phyloP scores from a whole-genome alignment of 441 rosid genomes.

The Dalechampia spathulata region DNA sequence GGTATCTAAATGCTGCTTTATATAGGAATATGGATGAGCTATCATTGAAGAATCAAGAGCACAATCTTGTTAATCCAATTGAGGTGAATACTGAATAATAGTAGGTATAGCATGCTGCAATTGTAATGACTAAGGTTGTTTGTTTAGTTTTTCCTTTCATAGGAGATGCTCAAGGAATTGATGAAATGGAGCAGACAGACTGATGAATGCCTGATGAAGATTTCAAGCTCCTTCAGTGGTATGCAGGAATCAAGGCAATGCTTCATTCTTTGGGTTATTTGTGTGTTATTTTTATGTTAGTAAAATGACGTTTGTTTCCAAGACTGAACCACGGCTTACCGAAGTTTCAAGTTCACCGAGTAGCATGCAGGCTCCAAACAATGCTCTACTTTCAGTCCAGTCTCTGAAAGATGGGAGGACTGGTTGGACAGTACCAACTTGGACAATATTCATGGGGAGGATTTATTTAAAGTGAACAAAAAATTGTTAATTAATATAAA shows the following conservation, averaged over 20 bases:
- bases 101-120: background rate
- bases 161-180: constrained; percentile 54
- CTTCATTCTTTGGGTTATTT: background rate
- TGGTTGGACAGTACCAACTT: constrained; percentile 60
- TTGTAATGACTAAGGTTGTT: constrained; percentile 1
- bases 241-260: constrained; percentile 47
- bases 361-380: constrained; percentile 50
- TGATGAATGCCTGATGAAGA: constrained; percentile 46
- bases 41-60: constrained; percentile 39
- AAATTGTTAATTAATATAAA: too few relatives aligned
- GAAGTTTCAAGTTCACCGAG: constrained; percentile 58
- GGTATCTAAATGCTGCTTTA: constrained; percentile 4
- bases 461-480: too few relatives aligned
- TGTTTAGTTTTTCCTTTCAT: constrained; percentile 16
- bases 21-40: constrained; percentile 55
- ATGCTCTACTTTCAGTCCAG: constrained; percentile 41
- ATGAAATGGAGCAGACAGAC: constrained; percentile 54
- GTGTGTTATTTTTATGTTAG: background rate
- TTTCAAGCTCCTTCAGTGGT: constrained; percentile 57
- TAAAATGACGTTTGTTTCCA: too few relatives aligned
- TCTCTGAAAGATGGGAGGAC: constrained; percentile 76
- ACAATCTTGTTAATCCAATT: constrained; percentile 35
- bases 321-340: constrained; percentile 54
- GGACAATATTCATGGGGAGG: constrained; percentile 53
- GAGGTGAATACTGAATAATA: constrained; percentile 45